phyloP scores from a whole-genome alignment of 495 filamentous ascomycete genomes.

The Neurospora intermedia region DNA sequence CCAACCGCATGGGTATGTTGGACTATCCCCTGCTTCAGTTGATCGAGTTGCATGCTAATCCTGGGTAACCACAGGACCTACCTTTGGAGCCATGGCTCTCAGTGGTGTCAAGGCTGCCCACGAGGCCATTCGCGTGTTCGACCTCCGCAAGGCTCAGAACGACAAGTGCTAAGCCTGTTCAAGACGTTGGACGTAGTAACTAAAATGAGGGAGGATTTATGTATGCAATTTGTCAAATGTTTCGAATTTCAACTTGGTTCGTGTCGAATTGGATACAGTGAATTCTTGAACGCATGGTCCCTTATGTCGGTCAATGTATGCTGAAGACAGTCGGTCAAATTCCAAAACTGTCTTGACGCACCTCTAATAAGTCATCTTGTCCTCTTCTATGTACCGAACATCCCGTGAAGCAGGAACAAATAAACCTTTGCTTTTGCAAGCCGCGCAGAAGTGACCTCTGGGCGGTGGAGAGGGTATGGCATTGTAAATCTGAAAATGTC shows the following conservation, averaged over 20 bases:
- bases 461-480: too few relatives aligned
- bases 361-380: not conserved
- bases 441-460: not conserved
- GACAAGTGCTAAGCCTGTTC: constrained; percentile 4
- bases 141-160: constrained; percentile 57
- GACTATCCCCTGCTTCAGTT: not conserved
- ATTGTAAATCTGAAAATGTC: not conserved
- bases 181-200: not conserved
- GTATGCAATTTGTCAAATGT: not conserved
- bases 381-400: not conserved
- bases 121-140: constrained; percentile 67
- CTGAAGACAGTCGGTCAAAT: not conserved
- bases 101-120: constrained; percentile 82
- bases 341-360: not conserved
- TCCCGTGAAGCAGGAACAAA: not conserved
- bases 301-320: not conserved
- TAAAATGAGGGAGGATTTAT: not conserved
- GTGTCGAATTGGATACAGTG: not conserved
- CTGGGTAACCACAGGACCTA: constrained; percentile 21
- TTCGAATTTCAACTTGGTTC: not conserved
- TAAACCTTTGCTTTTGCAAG: not conserved
- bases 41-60: not conserved
- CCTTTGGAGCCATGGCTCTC: constrained; percentile 75
- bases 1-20: constrained; percentile 64
- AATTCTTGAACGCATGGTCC: not conserved